Conservation (phyloP, 2,329 filamentous ascomycete genomes). For the Pseudocercospora eumusae region DNA sequence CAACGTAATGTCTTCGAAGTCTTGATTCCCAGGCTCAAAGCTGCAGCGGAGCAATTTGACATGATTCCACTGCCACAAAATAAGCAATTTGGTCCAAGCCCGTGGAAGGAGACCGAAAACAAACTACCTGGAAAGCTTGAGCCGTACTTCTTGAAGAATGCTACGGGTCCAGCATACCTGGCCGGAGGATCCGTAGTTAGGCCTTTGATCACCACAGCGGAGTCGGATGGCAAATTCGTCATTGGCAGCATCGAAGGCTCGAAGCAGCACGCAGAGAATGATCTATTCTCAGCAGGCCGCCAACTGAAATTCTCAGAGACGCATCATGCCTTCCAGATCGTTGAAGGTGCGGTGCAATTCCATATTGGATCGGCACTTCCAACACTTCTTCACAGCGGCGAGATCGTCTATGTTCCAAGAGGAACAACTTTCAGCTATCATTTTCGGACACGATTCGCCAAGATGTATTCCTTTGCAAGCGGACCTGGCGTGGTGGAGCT, state of each 20-base stretch:
- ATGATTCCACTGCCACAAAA: slow-evolving; percentile 57
- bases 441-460: slow-evolving; percentile 52
- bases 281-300: slow-evolving; percentile 37
- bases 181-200: slow-evolving; percentile 51
- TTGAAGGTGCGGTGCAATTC: slow-evolving; percentile 51
- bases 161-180: slow-evolving; percentile 52
- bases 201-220: slow-evolving; percentile 53
- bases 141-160: slow-evolving; percentile 56
- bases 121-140: slow-evolving; percentile 43
- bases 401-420: slow-evolving; percentile 53
- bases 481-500: slow-evolving; percentile 52
- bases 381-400: slow-evolving; percentile 47
- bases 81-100: slow-evolving; percentile 47
- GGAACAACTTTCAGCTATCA: slow-evolving; percentile 50
- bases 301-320: slow-evolving; percentile 50
- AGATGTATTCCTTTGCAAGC: slow-evolving; percentile 52
- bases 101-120: slow-evolving; percentile 48
- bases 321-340: slow-evolving; percentile 56
- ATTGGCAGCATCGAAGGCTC: slow-evolving; percentile 57
- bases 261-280: slow-evolving; percentile 40
- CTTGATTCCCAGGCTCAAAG: slow-evolving; percentile 58
- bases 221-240: slow-evolving; percentile 54
- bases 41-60: slow-evolving; percentile 58
- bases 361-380: slow-evolving; percentile 42
- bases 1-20: slow-evolving; percentile 54